Conservation (phyloP, 176 grass and related monocot genomes). For the Hordeum marinum region DNA sequence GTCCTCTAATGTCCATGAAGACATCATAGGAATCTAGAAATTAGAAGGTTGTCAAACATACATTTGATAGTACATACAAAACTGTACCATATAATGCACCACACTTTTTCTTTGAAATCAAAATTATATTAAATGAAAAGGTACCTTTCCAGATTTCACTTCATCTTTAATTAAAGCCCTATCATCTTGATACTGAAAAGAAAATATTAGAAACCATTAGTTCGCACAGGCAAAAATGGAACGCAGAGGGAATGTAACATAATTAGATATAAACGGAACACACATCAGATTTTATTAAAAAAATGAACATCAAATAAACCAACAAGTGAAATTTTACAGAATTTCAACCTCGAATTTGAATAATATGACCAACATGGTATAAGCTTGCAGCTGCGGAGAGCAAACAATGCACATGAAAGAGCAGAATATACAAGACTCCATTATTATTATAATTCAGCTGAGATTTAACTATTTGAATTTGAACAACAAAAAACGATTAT, state of each 20-base stretch:
- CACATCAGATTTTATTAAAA: neutral
- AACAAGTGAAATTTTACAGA: neutral
- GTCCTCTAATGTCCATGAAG: constrained; percentile 64
- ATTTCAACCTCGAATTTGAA: neutral
- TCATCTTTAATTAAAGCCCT: constrained; percentile 23
- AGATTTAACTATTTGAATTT: neutral
- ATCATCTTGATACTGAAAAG: constrained; percentile 30
- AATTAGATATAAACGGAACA: neutral
- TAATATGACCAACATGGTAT: neutral
- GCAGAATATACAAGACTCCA: neutral
- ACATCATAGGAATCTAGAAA: constrained; percentile 64
- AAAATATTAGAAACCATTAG: neutral
- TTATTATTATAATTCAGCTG: neutral
- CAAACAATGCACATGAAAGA: neutral
- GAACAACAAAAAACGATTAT: neutral
- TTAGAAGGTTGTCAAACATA: constrained; percentile 12
- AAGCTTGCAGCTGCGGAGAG: neutral
- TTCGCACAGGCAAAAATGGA: neutral
- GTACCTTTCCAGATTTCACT: constrained; percentile 31
- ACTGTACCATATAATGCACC: constrained; percentile 11
- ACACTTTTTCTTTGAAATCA: neutral
- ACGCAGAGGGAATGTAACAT: neutral
- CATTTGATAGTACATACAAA: neutral
- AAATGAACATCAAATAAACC: neutral
- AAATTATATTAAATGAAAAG: neutral